Conservation (phyloP, 2,329 filamentous ascomycete genomes). For the Xylaria sp. region DNA sequence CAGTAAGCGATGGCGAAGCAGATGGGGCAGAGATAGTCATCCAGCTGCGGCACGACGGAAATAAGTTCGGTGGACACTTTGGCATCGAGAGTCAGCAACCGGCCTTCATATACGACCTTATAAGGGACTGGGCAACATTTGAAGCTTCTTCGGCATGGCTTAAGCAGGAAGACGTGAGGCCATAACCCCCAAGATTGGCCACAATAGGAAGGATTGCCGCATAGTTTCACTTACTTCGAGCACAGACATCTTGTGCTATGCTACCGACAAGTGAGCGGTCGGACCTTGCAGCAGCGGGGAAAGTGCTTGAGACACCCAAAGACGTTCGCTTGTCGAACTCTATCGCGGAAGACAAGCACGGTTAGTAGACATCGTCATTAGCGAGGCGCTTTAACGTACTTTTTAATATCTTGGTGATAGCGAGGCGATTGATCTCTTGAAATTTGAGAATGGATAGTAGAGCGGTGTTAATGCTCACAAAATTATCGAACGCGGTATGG, state of each 20-base stretch:
- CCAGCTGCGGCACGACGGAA: slow-evolving; percentile 79
- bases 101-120: neutral
- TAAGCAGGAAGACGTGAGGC: neutral
- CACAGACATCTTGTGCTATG: slow-evolving; percentile 80
- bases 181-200: neutral
- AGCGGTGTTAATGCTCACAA: slow-evolving; percentile 77
- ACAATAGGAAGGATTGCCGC: neutral
- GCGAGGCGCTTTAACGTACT: slow-evolving; percentile 61
- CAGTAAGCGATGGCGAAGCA: slow-evolving; percentile 84
- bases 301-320: slow-evolving; percentile 72
- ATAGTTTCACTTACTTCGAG: slow-evolving; percentile 51
- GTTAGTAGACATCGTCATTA: slow-evolving; percentile 7
- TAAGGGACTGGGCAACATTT: neutral
- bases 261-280: slow-evolving; percentile 71
- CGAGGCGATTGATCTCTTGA: slow-evolving; percentile 83
- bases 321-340: slow-evolving; percentile 89
- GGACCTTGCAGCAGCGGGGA: slow-evolving; percentile 68
- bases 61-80: slow-evolving; percentile 78
- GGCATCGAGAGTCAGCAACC: slow-evolving; percentile 21
- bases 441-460: slow-evolving; percentile 86
- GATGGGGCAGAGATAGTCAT: slow-evolving; percentile 85
- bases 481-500: slow-evolving; percentile 71
- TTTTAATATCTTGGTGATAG: slow-evolving; percentile 86
- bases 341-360: slow-evolving; percentile 50
- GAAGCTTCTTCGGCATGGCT: neutral